Percentiles rank a stretch among this genome's conserved stretches.
phyloP scores from a whole-genome alignment of 768 basidiomycete species.

The Pulveroboletus sp. region DNA sequence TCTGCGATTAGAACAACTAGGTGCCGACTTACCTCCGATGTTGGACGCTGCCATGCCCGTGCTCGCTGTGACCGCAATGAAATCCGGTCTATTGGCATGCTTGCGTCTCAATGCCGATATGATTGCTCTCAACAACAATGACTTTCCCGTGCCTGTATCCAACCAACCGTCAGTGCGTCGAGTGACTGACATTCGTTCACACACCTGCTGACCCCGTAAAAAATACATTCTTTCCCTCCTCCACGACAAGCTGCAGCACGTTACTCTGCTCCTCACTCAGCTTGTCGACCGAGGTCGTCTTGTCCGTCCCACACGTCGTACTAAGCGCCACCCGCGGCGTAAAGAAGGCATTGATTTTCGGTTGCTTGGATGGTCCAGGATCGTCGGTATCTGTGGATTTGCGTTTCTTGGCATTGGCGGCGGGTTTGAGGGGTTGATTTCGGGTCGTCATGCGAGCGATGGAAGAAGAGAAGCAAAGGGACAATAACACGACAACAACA shows the following conservation, averaged over 20 bases:
- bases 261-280: conserved; percentile 54
- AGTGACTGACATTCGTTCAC: conserved; percentile 6
- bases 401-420: conserved; percentile 23
- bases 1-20: background rate
- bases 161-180: background rate
- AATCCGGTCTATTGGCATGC: conserved; percentile 29
- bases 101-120: conserved; percentile 47
- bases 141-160: conserved; percentile 59
- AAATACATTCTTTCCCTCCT: conserved; percentile 59
- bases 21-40: conserved; percentile 35
- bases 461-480: background rate
- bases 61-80: conserved; percentile 46
- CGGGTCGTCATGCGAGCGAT: no score
- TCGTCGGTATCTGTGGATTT: conserved; percentile 10
- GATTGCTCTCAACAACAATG: conserved; percentile 55
- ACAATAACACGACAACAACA: conserved; percentile 17
- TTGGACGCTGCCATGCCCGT: conserved; percentile 48
- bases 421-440: conserved; percentile 10
- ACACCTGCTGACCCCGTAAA: conserved; percentile 69
- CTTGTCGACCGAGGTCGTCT: conserved; percentile 33
- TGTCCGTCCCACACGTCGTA: conserved; percentile 28
- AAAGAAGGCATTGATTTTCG: conserved; percentile 27
- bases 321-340: conserved; percentile 26
- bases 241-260: conserved; percentile 51
- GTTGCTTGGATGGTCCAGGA: conserved; percentile 13